Base-by-base conservation (phyloP, 805 yeast species). In the Cyberlindnera euphorbiae region DNA sequence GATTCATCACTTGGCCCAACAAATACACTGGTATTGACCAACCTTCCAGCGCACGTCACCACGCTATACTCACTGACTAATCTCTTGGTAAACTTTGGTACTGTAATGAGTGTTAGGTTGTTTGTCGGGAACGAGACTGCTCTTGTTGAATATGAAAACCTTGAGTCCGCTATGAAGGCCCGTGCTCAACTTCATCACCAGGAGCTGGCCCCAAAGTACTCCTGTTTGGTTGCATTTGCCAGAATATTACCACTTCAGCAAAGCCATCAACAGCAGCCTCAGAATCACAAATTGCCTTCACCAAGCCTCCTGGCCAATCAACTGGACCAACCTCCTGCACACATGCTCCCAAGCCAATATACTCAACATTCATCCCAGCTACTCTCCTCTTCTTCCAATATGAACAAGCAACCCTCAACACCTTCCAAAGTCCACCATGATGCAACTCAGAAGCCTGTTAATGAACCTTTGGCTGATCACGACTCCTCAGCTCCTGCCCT, bases 171-270 rank as follows among this genome's bases (percentile, higher is more conserved):
- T 8, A 77, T 84, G 69, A 73, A 70, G 32, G 87, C 96, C 34
- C 79, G 80, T 53, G 82, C 85, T 12, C 75, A 70, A 33, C 71
- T 89, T 53, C 86, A 83, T 52, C 94, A 88, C 45, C 78, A 80
- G 46, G 96, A 90, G 52, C 67, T 90, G 26, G 73, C 79, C 42
- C 85, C 90, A 3, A 95, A 95, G 4, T 69, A 75, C 17, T 76
- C 82, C 13, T 76, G 93, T 55, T 66, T 76, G 26, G 85, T 87
- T 26, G 85, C 89, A 0, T 93, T 87, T 68, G 97, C 96, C 4
- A 84, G 82, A 52, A 73, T 87, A 22, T 50, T 59, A 48, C 72
- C 62, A 26, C 55, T 42, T 42, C 48, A 59, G 52, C 44, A 37
- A 17, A 27, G 27, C 8, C 28, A 30, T 25, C 38, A 41, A 10